phyloP scores from a whole-genome alignment of 2,329 filamentous ascomycete species.

The Aspergillus aculeatus region DNA sequence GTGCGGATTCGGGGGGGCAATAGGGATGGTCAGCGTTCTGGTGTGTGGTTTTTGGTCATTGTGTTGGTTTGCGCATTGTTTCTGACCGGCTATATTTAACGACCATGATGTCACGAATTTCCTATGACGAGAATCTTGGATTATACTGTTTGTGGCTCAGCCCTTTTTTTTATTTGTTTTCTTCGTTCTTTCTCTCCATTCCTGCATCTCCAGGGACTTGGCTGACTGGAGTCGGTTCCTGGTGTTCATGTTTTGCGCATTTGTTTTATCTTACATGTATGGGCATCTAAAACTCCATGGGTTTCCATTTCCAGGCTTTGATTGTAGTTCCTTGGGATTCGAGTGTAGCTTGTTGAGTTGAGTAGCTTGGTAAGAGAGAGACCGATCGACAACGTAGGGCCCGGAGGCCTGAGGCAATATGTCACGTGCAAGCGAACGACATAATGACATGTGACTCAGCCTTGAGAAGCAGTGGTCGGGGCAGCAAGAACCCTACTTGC shows the following conservation, averaged over 20 bases:
- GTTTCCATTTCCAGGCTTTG: neutral
- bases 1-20: constrained; percentile 9
- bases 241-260: neutral
- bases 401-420: too few relatives aligned
- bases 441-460: too few relatives aligned
- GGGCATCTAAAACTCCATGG: constrained; percentile 10
- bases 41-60: constrained; percentile 19
- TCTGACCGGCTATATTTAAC: constrained; percentile 27
- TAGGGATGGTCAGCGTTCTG: constrained; percentile 20
- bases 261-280: constrained; percentile 11
- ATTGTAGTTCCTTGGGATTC: neutral
- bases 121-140: constrained; percentile 21
- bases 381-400: too few relatives aligned
- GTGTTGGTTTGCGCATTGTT: constrained; percentile 19
- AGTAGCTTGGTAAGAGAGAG: neutral
- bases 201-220: constrained; percentile 9
- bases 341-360: neutral
- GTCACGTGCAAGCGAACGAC: too few relatives aligned
- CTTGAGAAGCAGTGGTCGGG: too few relatives aligned
- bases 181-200: constrained; percentile 8
- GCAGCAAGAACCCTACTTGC: too few relatives aligned
- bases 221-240: neutral
- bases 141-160: constrained; percentile 19
- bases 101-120: constrained; percentile 42
- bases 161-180: neutral